Base-by-base conservation (phyloP, 306 rosid genomes). In the Abrus precatorius region DNA sequence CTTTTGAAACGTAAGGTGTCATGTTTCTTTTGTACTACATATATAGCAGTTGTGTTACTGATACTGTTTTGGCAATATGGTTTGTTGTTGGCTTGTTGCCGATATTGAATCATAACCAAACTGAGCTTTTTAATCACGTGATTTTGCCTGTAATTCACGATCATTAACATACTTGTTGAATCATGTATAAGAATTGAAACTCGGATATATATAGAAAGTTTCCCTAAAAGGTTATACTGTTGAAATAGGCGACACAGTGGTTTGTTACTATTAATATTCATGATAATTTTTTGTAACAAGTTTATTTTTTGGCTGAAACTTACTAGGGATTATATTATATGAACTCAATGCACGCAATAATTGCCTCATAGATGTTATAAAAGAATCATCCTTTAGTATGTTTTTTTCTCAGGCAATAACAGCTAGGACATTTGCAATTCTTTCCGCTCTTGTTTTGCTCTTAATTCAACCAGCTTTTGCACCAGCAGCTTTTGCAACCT, bases 401-500 rank as follows among this genome's bases (percentile, higher is more conserved):
- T 56, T 75, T 82, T 82, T 13, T 30, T 61, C 76, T 41, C 83
- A 94, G 98, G 95, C 87, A 70, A 59, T 88, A 77, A 78, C 88
- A 79, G 79, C 83, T 53, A 85, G 90, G 63, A 75, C 91, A 47
- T 76, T 84, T 44, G 79, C 85, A 36, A 82, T 82, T 74, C 88
- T 94, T 30, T 84, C 97, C 76, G 97, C 91, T 59, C 93, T 95
- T 34, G 84, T 74, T 75, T 65, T 89, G 91, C 87, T 93, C 84
- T 62, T 90, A 78, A 75, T 86, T 75, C 99, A 93, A 82, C 97
- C 99, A 52, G 84, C 88, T 60, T 83, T 95, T 78, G 90, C 95
- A 1, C 98, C 97, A 9, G 90, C 94, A 2, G 98, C 97, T 61
- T 85, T 85, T 60, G 98, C 98, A 48, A 76, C 94, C 34, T 91